phyloP scores from a whole-genome alignment of 805 yeast genomes.

The Starmera caribaea region DNA sequence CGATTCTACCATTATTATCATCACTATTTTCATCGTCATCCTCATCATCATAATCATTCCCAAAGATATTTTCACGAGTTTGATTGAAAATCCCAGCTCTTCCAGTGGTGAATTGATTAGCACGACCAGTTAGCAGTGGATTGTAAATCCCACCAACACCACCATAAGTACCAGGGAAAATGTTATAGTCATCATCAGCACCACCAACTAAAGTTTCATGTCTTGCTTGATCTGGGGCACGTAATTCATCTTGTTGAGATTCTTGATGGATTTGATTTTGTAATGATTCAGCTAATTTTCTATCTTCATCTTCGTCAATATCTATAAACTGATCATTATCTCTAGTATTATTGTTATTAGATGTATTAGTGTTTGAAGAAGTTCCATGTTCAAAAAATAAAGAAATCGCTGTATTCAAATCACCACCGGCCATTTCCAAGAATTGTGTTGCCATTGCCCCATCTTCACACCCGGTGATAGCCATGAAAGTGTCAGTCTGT shows the following conservation, averaged over 20 bases:
- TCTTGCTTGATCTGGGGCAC: constrained; percentile 70
- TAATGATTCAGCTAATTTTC: constrained; percentile 47
- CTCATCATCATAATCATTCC: constrained; percentile 3
- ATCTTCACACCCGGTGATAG: constrained; percentile 71
- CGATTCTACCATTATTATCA: constrained; percentile 26
- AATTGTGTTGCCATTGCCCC: constrained; percentile 62
- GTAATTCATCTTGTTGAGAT: constrained; percentile 33
- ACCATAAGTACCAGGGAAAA: constrained; percentile 26
- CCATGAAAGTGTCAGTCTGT: constrained; percentile 62
- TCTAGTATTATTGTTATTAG: background rate
- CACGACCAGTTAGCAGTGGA: background rate
- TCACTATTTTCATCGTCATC: constrained; percentile 24
- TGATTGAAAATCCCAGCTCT: constrained; percentile 28
- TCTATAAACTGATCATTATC: background rate
- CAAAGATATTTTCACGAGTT: constrained; percentile 12
- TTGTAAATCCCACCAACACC: constrained; percentile 25
- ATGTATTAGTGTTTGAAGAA: background rate
- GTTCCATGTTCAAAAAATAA: constrained; percentile 64
- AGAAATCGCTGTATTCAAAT: constrained; percentile 77
- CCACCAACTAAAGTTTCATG: constrained; percentile 69
- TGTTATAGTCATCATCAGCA: constrained; percentile 15
- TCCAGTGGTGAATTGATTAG: constrained; percentile 22
- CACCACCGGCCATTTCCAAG: constrained; percentile 66
- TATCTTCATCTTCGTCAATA: constrained; percentile 28
- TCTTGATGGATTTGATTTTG: constrained; percentile 53